Base-by-base conservation (phyloP, 140 eudicot species). In the Bidens hawaiensis region DNA sequence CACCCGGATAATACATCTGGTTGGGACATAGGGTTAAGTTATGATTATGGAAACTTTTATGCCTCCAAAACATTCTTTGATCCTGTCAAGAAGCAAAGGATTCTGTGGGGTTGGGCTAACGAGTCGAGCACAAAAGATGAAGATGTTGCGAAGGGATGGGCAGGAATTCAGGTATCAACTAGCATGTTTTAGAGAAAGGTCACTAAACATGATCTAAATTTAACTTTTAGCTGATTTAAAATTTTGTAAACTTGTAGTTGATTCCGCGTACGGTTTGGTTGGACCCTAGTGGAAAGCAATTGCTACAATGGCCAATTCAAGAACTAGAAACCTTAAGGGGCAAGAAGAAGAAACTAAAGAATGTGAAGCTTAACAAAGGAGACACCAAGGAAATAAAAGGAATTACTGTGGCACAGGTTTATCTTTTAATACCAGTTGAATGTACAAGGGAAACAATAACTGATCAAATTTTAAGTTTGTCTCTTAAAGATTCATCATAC, bases 31-130 rank as follows among this genome's bases (percentile, higher is more conserved):
- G 82, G 89, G 23, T 78, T 83, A 77, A 75, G 90, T 57, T 75
- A 62, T 26, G 95, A 86, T 69, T 82, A 79, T 54, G 95, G 95
- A 33, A 82, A 83, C 46, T 86, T 70, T 18, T 86, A 86, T 15
- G 95, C 95, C 0, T 86, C 87, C 0, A 86, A 86, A 45, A 34
- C 87, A 4, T 82, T 86, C 55, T 86, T 62, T 26, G 95, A 86
- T 28, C 74, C 71, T 0, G 38, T 14, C 28, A 79, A 72, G 79
- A 80, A 65, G 15, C 74, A 90, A 14, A 80, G 95, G 75, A 67
- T 86, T 26, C 68, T 82, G 69, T 81, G 86, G 82, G 87, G 82
- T 50, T 86, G 95, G 95, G 78, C 70, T 6, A 80, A 77, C 33
- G 90, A 86, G 61, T 82, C 95, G 0, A 77, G 76, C 55, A 56